A percentile compares a stretch with the other conserved stretches of the same genome.
phyloP scores from a whole-genome alignment of 768 basidiomycete genomes.

The Ramaria rubella region DNA sequence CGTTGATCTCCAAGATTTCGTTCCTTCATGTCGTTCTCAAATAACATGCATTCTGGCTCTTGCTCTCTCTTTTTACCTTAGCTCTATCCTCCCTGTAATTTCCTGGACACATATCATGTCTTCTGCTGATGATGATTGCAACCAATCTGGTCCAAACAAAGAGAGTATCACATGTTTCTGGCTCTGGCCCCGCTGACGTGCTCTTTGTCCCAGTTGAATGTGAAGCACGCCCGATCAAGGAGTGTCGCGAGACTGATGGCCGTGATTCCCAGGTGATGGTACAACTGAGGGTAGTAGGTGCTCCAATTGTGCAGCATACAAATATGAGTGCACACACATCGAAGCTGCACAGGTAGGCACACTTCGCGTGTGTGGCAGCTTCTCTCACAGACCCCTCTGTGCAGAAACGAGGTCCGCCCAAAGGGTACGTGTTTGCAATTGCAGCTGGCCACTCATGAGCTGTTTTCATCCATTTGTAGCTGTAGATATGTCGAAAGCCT shows the following conservation, averaged over 20 bases:
- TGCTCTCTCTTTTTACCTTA: background rate
- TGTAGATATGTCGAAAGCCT: conserved; percentile 43
- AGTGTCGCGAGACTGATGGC: conserved; percentile 42
- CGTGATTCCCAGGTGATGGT: conserved; percentile 36
- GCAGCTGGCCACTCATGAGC: conserved; percentile 15
- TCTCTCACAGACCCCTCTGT: conserved; percentile 5
- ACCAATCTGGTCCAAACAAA: conserved; percentile 4
- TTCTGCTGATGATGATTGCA: conserved; percentile 15
- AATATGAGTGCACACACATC: conserved; percentile 58
- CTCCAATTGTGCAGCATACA: conserved; percentile 54
- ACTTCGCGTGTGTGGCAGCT: background rate
- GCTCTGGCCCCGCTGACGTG: conserved; percentile 14
- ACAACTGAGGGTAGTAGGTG: conserved; percentile 26
- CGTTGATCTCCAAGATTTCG: background rate
- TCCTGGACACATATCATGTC: conserved; percentile 3
- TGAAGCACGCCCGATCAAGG: too few relatives aligned
- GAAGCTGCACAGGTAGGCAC: conserved; percentile 56
- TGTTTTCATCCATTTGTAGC: too few relatives aligned
- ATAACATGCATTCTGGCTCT: background rate
- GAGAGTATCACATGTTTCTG: conserved; percentile 22
- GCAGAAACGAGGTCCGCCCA: conserved; percentile 43
- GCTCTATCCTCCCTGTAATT: background rate
- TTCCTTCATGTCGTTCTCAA: background rate
- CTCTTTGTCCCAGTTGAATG: too few relatives aligned
- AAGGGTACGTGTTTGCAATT: conserved; percentile 18